Evolutionary conservation across 208 protist genomes (phyloP).

Genomic region (Histomonas meleagridis): DNA sequence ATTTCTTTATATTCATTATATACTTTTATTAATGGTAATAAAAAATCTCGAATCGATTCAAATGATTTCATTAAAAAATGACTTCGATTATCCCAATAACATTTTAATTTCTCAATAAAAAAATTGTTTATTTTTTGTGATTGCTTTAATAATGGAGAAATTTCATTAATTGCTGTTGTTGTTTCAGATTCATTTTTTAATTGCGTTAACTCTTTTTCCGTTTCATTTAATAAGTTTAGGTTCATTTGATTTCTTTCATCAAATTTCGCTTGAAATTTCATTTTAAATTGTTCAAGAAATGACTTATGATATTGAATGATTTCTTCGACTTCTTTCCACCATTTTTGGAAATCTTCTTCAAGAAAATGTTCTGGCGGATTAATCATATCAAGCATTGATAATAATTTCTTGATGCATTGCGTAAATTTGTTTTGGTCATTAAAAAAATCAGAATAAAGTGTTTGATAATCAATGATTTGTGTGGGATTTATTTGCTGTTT

Average conservation of each 20-base stretch:
- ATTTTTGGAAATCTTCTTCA: background rate
- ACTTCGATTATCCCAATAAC: background rate
- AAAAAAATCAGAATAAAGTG: background rate
- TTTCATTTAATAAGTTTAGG: background rate
- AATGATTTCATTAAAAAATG: background rate
- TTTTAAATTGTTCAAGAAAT: background rate
- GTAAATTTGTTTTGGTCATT: conserved; percentile 10
- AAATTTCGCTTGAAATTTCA: background rate
- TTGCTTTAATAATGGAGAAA: background rate
- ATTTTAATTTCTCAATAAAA: conserved; percentile 14
- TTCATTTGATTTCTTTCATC: background rate
- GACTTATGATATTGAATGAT: background rate
- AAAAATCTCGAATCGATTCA: background rate
- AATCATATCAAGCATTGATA: background rate
- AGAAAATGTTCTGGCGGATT: background rate
- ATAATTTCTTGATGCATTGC: background rate
- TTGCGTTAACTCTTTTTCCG: background rate
- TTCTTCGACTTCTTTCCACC: conserved; percentile 2
- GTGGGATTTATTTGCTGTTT: background rate
- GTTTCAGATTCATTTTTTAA: background rate
- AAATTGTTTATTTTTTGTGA: background rate
- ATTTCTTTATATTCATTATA: background rate
- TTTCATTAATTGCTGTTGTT: background rate
- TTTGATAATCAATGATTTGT: no score
- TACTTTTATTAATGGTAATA: background rate